Conservation (phyloP, 352 stramenopile genomes). For the Phytophthora tubulina region DNA sequence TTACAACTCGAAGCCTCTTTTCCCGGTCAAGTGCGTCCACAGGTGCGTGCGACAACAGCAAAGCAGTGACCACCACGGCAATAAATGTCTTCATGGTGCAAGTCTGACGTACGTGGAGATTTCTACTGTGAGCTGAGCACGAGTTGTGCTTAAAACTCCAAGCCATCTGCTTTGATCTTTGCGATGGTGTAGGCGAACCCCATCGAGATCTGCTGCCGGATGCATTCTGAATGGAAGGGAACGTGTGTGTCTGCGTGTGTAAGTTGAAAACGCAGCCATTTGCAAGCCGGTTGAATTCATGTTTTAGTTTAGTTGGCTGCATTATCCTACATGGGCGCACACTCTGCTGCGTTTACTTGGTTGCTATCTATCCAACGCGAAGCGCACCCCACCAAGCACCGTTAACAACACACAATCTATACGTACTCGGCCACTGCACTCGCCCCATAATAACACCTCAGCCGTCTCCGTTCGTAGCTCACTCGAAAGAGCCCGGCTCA, state of each 20-base stretch:
- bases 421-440: background rate
- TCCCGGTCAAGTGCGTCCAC: conserved; percentile 36
- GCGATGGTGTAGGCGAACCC: conserved; percentile 12
- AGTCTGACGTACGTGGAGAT: conserved; percentile 5
- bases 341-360: background rate
- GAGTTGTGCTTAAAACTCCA: background rate
- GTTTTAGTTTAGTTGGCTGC: conserved; percentile 16
- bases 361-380: conserved; percentile 3
- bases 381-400: conserved; percentile 2
- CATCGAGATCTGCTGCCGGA: conserved; percentile 26
- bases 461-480: background rate
- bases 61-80: conserved; percentile 5
- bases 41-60: conserved; percentile 20
- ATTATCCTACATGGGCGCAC: conserved; percentile 36
- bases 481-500: conserved; percentile 21
- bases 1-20: conserved; percentile 38
- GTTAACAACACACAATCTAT: conserved; percentile 26
- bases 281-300: conserved; percentile 25
- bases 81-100: conserved; percentile 27
- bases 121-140: conserved; percentile 23
- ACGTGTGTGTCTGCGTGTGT: conserved; percentile 12
- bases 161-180: conserved; percentile 26
- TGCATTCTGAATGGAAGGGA: conserved; percentile 9
- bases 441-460: background rate
- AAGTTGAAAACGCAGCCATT: conserved; percentile 10